Evolutionary conservation across 2,329 filamentous ascomycete species (phyloP), one percentile per base, ranked within the genome.

Genomic region (Aspergillus niger): DNA sequence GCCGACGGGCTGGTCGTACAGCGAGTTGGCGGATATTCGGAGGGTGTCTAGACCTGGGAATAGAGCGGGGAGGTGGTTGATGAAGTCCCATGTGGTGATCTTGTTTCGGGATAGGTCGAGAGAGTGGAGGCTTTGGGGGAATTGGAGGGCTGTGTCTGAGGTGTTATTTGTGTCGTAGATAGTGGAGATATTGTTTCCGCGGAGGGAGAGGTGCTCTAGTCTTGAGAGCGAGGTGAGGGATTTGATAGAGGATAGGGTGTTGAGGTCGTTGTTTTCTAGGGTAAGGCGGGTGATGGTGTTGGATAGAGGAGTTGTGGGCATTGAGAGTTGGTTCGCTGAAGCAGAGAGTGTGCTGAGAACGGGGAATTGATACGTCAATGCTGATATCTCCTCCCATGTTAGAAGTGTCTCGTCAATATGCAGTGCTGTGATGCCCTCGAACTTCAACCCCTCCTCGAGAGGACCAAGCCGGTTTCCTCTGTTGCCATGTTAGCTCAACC

Each of bases 11-110:
- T 82, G 78, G 57, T 88, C 81, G 76, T 91, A 96, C 22, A 98
- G 83, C 4, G 94, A 93, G 67, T 98, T 98, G 72, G 92, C 89
- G 5, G 91, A 87, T 63, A 97, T 86, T 15, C 93, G 90, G 41
- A 99, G 84, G 36, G 87, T 87, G 11, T 80, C 82, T 6, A 98
- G 81, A 3, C 88, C 86, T 0, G 95, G 94, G 66, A 96, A 91
- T 60, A 86, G 79, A 11, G 74, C 69, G 2, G 85, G 79, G 1
- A 99, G 82, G 5, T 80, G 73, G 69, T 96, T 88, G 65, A 97
- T 81, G 72, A 96, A 91, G 30, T 76, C 70, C 91, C 92, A 97
- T 17, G 83, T 82, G 15, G 81, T 73, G 30, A 94, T 82, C 15
- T 82, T 76, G 76, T 94, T 94, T 74, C 88, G 87, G 1, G 90